Evolutionary conservation across 352 stramenopile species (phyloP).

Genomic region (Phytophthora megakarya): DNA sequence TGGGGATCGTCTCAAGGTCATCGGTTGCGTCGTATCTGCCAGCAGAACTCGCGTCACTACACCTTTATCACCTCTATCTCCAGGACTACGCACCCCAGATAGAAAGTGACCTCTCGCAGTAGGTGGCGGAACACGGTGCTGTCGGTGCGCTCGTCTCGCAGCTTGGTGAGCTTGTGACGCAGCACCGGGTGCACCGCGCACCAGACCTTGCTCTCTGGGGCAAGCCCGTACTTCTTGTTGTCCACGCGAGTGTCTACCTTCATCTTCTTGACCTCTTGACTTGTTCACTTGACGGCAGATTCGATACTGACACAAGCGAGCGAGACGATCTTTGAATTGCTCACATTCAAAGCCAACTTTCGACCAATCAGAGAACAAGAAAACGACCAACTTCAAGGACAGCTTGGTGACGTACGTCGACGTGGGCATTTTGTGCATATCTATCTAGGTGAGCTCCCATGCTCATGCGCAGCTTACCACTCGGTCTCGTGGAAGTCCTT

Average conservation of each 20-base stretch:
- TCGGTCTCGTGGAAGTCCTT: constrained; percentile 92
- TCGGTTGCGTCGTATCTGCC: constrained; percentile 81
- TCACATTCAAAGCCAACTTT: constrained; percentile 22
- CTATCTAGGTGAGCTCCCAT: neutral
- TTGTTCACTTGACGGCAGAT: constrained; percentile 24
- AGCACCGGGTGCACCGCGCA: constrained; percentile 92
- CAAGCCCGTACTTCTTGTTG: constrained; percentile 67
- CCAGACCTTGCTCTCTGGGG: constrained; percentile 75
- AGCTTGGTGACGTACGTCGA: constrained; percentile 1
- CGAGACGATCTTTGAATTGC: constrained; percentile 14
- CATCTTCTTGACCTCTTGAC: constrained; percentile 35
- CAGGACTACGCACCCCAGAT: constrained; percentile 90
- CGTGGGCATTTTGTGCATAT: constrained; percentile 17
- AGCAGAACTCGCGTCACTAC: neutral
- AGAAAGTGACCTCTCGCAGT: constrained; percentile 98
- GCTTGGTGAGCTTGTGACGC: constrained; percentile 96
- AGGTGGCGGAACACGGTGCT: constrained; percentile 94
- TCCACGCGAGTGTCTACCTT: constrained; percentile 71
- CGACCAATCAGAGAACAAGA: constrained; percentile 23
- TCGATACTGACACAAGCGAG: constrained; percentile 23
- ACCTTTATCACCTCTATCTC: neutral
- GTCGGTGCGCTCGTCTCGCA: constrained; percentile 94
- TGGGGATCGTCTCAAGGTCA: constrained; percentile 67
- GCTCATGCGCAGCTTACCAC: constrained; percentile 55
- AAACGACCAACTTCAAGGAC: constrained; percentile 27